Percentiles rank a stretch among this genome's conserved stretches.
Conservation (phyloP, 75 land plant genomes). For the Sequoiadendron giganteum region DNA sequence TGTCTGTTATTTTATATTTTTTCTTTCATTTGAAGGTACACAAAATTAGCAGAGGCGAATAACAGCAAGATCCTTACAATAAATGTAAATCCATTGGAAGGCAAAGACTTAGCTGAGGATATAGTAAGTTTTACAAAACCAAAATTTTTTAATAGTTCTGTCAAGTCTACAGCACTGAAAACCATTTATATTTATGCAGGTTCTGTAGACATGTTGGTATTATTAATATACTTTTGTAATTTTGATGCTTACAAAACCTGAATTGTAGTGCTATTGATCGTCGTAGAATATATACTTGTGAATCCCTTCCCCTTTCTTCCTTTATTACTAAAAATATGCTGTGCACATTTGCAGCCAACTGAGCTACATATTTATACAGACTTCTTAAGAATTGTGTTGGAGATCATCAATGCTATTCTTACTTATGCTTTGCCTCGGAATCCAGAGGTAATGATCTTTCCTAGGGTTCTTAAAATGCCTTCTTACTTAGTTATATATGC, state of each 20-base stretch:
- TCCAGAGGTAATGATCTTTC: conserved; percentile 66
- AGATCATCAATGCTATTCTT: conserved; percentile 82
- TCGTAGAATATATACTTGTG: not conserved
- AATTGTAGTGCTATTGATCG: not conserved
- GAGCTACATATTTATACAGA: conserved; percentile 83
- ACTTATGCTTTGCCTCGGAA: conserved; percentile 85
- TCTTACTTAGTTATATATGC: not conserved
- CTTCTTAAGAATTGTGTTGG: conserved; percentile 81
- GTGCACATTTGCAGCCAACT: conserved; percentile 55
- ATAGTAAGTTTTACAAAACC: conserved; percentile 23
- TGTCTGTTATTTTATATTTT: not conserved
- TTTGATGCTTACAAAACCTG: not conserved
- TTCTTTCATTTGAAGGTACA: conserved; percentile 44
- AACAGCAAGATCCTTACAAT: conserved; percentile 34
- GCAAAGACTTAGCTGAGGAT: conserved; percentile 40
- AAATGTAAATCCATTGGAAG: conserved; percentile 29
- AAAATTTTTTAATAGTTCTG: not conserved
- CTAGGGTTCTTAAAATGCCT: not conserved
- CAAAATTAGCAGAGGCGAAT: conserved; percentile 49
- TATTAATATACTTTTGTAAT: not conserved
- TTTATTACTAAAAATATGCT: not conserved
- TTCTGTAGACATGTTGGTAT: not conserved
- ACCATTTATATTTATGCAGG: not conserved
- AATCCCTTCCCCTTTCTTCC: conserved; percentile 7
- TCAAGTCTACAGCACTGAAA: not conserved